These are phyloP conservation scores for Debaryomyces castellii DNA, from an alignment of 805 yeast species.

Conservation along the genomic window DNA sequence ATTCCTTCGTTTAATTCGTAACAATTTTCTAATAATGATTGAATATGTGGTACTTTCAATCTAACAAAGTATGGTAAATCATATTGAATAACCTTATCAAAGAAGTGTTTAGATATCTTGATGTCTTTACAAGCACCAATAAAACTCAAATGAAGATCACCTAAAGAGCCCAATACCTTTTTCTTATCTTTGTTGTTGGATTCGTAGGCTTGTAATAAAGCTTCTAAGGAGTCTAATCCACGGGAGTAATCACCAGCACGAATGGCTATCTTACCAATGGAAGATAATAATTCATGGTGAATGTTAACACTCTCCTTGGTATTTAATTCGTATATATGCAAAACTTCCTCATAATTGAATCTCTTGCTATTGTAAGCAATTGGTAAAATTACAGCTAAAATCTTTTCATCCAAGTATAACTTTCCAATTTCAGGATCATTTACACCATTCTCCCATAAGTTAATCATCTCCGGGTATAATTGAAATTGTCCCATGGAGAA, in stretches of 20 bases:
- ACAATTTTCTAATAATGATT: slow-evolving; percentile 60
- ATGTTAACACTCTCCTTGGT: slow-evolving; percentile 28
- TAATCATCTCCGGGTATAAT: slow-evolving; percentile 61
- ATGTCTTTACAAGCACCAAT: slow-evolving; percentile 77
- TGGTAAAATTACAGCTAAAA: slow-evolving; percentile 69
- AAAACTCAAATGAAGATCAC: slow-evolving; percentile 74
- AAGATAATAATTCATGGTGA: slow-evolving; percentile 54
- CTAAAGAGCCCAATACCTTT: slow-evolving; percentile 50
- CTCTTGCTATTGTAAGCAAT: slow-evolving; percentile 62
- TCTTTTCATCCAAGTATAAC: slow-evolving; percentile 59
- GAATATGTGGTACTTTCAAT: slow-evolving; percentile 72
- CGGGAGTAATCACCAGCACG: slow-evolving; percentile 61
- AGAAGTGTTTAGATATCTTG: slow-evolving; percentile 68
- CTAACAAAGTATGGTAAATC: slow-evolving; percentile 73
- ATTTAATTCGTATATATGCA: slow-evolving; percentile 50
- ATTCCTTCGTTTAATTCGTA: slow-evolving; percentile 57
- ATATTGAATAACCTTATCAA: slow-evolving; percentile 65
- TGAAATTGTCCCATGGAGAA: slow-evolving; percentile 50
- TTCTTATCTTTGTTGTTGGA: slow-evolving; percentile 9
- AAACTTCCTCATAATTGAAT: slow-evolving; percentile 58
- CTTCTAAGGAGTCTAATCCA: slow-evolving; percentile 65
- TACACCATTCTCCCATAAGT: slow-evolving; percentile 68
- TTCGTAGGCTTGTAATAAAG: slow-evolving; percentile 54
- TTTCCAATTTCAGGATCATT: slow-evolving; percentile 38
- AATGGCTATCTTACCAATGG: slow-evolving; percentile 74